Evolutionary conservation across 768 basidiomycete genomes (phyloP), one percentile per base, ranked within the genome.

Genomic region (Lactarius pseudohatsudake): DNA sequence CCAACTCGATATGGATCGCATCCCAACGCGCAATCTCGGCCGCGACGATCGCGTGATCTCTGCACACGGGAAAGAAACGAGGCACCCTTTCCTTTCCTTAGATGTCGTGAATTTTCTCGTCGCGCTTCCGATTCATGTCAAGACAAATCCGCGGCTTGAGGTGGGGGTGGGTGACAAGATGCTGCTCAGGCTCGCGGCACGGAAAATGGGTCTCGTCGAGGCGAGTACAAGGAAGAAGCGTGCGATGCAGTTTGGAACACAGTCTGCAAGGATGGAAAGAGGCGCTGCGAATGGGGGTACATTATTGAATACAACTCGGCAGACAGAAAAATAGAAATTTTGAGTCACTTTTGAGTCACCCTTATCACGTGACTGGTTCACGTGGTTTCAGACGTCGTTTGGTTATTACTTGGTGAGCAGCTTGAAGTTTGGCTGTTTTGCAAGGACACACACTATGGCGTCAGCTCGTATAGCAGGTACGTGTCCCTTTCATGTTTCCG

Each of bases 201-300:
- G 79, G 68, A 85, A 85, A 69, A 72, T 94, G n/a, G 95, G 96
- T 0, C 79, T 98, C 53, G 76, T 83, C 2, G 85, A 87, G 69
- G 92, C 93, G 6, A 90, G 90, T 68, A 65, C 71, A 61, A 80
- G 92, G 69, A 94, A 90, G 75, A 99, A 99, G 78, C 76, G 91
- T 65, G 97, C 97, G 16, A 97, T 98, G 91, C 97, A 98, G 73
- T 99, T 99, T 78, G 96, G 96, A 20, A 91, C 85, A 72, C 86
- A 88, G 76, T 91, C 92, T 36, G 92, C 92, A 20, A 79, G 91
- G 65, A 93, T 94, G 92, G 86, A 88, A 65, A 75, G 73, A 20
- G 87, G 85, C 3, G 84, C 85, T 57, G 77, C 76, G 20, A 77
- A 80, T 61, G 76, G 82, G 43, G 90, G 89, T 50, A 34, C 58